Percentiles rank a stretch among this genome's conserved stretches.
phyloP scores from a whole-genome alignment of 2,329 filamentous ascomycete species.

The Paraconiothyrium sp. region DNA sequence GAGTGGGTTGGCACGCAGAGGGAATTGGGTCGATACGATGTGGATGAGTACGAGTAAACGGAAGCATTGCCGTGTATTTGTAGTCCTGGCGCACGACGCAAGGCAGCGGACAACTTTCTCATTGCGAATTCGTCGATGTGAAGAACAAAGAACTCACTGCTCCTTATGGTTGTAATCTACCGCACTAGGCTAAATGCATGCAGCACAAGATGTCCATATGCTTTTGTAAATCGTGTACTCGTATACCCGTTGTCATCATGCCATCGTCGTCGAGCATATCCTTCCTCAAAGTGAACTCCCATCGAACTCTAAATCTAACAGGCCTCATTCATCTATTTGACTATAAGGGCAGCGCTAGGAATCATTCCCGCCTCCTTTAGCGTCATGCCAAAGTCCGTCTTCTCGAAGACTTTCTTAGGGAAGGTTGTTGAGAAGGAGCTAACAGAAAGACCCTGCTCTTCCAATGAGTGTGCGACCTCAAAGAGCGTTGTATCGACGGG shows the following conservation, averaged over 20 bases:
- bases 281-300: not conserved
- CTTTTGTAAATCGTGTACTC: slow-evolving; percentile 4
- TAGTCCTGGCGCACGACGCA: not conserved
- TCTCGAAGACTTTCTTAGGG: slow-evolving; percentile 80
- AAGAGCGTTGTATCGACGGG: slow-evolving; percentile 91
- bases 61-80: slow-evolving; percentile 1
- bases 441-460: slow-evolving; percentile 75
- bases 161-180: not conserved
- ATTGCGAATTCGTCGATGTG: slow-evolving; percentile 3
- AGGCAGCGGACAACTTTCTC: not conserved
- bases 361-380: slow-evolving; percentile 91
- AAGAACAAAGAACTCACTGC: not conserved
- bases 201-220: slow-evolving; percentile 1
- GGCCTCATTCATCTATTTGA: slow-evolving; percentile 52
- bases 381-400: slow-evolving; percentile 83
- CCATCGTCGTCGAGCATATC: not conserved
- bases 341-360: slow-evolving; percentile 88
- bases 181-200: slow-evolving; percentile 5
- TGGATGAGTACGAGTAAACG: slow-evolving; percentile 47
- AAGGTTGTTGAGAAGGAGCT: slow-evolving; percentile 86
- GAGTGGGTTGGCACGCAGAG: slow-evolving; percentile 61
- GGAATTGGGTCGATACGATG: slow-evolving; percentile 54
- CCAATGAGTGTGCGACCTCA: slow-evolving; percentile 82
- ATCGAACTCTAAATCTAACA: not conserved
- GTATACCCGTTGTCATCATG: not conserved